These are phyloP conservation scores for Trichoderma atroviride DNA, from an alignment of 2,329 filamentous ascomycete genomes.

Conservation along the genomic window DNA sequence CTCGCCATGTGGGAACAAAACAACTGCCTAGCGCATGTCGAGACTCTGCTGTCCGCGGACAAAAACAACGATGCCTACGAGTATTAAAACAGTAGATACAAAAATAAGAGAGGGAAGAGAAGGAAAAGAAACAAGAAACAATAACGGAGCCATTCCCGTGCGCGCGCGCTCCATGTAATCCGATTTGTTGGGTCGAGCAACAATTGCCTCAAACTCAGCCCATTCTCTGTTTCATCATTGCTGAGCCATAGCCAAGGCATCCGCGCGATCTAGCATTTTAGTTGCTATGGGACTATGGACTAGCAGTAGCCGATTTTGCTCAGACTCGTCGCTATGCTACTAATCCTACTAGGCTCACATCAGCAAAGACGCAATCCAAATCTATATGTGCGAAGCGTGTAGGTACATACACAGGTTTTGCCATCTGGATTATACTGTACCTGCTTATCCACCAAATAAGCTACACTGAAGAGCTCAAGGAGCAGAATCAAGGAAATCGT, in stretches of 20 bases:
- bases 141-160: background rate
- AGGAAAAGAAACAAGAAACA: background rate
- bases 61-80: background rate
- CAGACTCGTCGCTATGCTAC: background rate
- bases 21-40: background rate
- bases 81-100: background rate
- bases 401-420: background rate
- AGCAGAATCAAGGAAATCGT: background rate
- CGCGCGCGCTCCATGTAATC: background rate
- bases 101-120: background rate
- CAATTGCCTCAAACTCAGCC: conserved; percentile 12
- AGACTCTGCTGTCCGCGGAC: background rate
- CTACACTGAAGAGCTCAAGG: background rate
- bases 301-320: background rate
- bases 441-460: background rate
- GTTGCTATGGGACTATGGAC: background rate
- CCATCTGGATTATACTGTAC: background rate
- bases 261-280: background rate
- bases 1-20: background rate
- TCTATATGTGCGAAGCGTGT: background rate
- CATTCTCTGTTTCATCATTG: background rate
- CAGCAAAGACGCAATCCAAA: background rate
- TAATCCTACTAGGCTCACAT: background rate
- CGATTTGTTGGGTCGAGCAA: background rate
- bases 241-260: background rate